These are phyloP conservation scores for Physaria fendleri DNA, from an alignment of 345 rosid species.

Conservation along the genomic window DNA sequence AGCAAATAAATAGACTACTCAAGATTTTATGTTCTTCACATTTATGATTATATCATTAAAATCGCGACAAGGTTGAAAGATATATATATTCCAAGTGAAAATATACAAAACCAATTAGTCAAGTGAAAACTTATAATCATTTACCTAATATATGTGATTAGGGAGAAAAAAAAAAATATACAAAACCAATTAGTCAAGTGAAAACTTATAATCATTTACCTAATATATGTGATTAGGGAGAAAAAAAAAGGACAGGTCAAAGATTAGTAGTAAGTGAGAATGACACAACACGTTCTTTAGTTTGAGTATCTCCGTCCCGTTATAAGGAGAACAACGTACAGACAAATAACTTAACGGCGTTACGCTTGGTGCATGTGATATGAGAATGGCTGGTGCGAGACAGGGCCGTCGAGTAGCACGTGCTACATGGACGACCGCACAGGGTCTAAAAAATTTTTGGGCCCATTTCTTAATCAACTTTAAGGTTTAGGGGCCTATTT, in stretches of 20 bases:
- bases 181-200: too few species aligned
- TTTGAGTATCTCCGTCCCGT: background rate
- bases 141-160: background rate
- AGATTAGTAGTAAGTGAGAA: background rate
- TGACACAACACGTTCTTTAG: background rate
- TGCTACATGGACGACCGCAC: too few species aligned
- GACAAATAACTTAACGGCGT: slow-evolving; percentile 5
- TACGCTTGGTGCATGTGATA: slow-evolving; percentile 14
- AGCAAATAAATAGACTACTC: slow-evolving; percentile 8
- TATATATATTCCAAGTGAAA: background rate
- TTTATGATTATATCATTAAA: background rate
- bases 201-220: too few species aligned
- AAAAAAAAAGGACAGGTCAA: background rate
- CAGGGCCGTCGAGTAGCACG: too few species aligned
- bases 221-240: background rate
- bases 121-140: too few species aligned
- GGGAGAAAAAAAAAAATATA: background rate
- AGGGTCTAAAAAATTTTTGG: too few species aligned
- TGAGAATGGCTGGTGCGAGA: background rate
- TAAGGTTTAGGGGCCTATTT: too few species aligned
- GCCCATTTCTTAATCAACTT: too few species aligned
- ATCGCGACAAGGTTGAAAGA: background rate
- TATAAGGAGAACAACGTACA: background rate
- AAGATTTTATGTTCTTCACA: background rate
- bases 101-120: too few species aligned